phyloP scores from a whole-genome alignment of 352 stramenopile species.

The Globisporangium sylvaticum region DNA sequence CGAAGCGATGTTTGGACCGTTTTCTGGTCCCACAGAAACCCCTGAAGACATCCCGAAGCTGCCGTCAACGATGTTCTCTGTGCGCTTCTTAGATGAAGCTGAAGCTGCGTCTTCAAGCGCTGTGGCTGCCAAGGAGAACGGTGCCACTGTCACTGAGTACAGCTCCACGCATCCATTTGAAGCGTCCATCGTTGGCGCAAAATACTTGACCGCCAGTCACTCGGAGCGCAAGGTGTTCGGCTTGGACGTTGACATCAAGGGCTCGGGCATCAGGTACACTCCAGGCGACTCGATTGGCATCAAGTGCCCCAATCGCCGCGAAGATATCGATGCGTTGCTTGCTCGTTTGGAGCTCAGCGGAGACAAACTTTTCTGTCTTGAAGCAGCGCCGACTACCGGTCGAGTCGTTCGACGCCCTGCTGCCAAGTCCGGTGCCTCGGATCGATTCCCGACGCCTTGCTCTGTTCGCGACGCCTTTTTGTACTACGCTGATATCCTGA shows the following conservation, averaged over 20 bases:
- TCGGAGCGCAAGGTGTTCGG: slow-evolving; percentile 57
- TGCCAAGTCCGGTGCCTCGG: slow-evolving; percentile 26
- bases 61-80: slow-evolving; percentile 43
- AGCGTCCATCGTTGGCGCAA: slow-evolving; percentile 34
- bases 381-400: slow-evolving; percentile 24
- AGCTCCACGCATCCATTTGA: slow-evolving; percentile 48
- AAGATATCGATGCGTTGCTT: slow-evolving; percentile 69
- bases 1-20: slow-evolving; percentile 52
- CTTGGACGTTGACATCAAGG: slow-evolving; percentile 41
- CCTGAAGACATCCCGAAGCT: slow-evolving; percentile 54
- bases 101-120: not conserved
- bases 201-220: slow-evolving; percentile 45
- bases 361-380: slow-evolving; percentile 27
- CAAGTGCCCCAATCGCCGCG: slow-evolving; percentile 71
- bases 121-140: not conserved
- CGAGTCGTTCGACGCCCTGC: slow-evolving; percentile 12
- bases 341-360: slow-evolving; percentile 41
- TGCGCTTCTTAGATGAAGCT: slow-evolving; percentile 31
- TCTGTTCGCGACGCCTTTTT: slow-evolving; percentile 75
- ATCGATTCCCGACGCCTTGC: slow-evolving; percentile 48
- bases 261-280: slow-evolving; percentile 55
- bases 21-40: slow-evolving; percentile 26
- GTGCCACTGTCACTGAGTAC: slow-evolving; percentile 22
- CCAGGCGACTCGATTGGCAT: slow-evolving; percentile 86
- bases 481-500: slow-evolving; percentile 81